Conservation (phyloP, 192 early-diverging fungal genomes). For the Lobosporangium transversale region DNA sequence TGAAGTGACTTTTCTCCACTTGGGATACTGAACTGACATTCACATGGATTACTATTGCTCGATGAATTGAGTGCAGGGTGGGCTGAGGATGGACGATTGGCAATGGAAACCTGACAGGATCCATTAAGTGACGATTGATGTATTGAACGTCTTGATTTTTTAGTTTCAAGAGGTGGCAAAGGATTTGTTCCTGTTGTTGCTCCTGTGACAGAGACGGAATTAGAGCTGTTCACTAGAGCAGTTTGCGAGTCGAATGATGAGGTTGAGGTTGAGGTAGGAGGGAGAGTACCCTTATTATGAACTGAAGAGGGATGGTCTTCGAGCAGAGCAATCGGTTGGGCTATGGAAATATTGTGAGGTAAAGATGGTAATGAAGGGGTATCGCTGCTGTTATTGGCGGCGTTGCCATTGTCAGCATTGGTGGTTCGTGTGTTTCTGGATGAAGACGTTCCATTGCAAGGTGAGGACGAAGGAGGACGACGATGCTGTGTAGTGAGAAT, state of each 20-base stretch:
- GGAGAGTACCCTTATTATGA: background rate
- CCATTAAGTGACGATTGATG: constrained; percentile 20
- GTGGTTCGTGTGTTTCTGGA: background rate
- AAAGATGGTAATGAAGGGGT: background rate
- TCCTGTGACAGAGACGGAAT: background rate
- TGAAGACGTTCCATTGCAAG: background rate
- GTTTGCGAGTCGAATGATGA: constrained; percentile 10
- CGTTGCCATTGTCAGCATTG: background rate
- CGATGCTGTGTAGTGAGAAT: constrained; percentile 53
- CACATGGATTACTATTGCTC: constrained; percentile 16
- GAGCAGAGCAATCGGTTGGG: too few relatives aligned
- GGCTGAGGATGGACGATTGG: constrained; percentile 15
- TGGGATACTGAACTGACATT: constrained; percentile 51
- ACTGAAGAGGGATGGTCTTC: too few relatives aligned
- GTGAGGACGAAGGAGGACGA: constrained; percentile 23
- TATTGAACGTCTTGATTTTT: constrained; percentile 31
- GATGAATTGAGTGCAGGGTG: constrained; percentile 13
- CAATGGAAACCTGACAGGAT: constrained; percentile 11
- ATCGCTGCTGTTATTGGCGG: background rate
- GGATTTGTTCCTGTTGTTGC: background rate
- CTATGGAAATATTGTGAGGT: background rate
- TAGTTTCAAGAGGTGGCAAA: constrained; percentile 15
- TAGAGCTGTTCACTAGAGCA: background rate
- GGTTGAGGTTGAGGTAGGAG: constrained; percentile 4
- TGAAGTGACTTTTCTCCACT: constrained; percentile 45